Conservation (phyloP, 768 basidiomycete genomes). For the Boletus rufocinnamomeus region DNA sequence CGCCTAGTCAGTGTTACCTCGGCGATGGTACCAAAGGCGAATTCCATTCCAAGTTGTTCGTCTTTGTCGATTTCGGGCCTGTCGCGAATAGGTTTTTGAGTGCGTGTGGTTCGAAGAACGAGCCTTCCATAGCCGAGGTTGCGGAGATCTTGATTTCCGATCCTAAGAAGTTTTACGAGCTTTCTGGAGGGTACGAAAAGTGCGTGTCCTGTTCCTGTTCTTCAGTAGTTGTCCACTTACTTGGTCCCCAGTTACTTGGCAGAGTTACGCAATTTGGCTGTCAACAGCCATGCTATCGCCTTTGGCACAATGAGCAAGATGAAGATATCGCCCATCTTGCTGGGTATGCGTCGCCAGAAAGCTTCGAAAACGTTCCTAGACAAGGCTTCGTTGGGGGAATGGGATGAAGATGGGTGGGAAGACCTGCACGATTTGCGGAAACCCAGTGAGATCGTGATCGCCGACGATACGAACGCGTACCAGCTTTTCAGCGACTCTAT, state of each 20-base stretch:
- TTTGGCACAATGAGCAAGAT: constrained; percentile 55
- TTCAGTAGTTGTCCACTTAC: background rate
- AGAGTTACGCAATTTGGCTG: constrained; percentile 85
- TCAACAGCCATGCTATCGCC: constrained; percentile 61
- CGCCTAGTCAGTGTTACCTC: constrained; percentile 73
- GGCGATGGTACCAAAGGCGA: constrained; percentile 50
- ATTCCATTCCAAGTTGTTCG: constrained; percentile 80
- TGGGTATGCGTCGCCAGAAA: constrained; percentile 67
- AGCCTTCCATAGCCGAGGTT: constrained; percentile 85
- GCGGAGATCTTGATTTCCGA: constrained; percentile 67
- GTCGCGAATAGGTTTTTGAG: constrained; percentile 81
- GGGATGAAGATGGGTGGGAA: constrained; percentile 77
- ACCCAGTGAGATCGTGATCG: constrained; percentile 73
- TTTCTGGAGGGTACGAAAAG: constrained; percentile 70
- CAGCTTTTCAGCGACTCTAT: constrained; percentile 77
- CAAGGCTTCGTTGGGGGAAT: constrained; percentile 26
- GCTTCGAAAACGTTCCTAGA: constrained; percentile 23
- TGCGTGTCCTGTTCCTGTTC: constrained; percentile 38
- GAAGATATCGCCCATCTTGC: constrained; percentile 68
- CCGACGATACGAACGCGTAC: constrained; percentile 82
- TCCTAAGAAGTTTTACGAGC: constrained; percentile 68
- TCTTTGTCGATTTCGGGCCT: constrained; percentile 86
- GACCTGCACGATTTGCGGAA: constrained; percentile 68
- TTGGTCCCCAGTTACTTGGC: constrained; percentile 63
- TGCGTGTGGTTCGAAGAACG: constrained; percentile 84